Evolutionary conservation across 2,329 filamentous ascomycete genomes (phyloP), one percentile per base, ranked within the genome.

Genomic region (Ceratocystis eucalypticola): DNA sequence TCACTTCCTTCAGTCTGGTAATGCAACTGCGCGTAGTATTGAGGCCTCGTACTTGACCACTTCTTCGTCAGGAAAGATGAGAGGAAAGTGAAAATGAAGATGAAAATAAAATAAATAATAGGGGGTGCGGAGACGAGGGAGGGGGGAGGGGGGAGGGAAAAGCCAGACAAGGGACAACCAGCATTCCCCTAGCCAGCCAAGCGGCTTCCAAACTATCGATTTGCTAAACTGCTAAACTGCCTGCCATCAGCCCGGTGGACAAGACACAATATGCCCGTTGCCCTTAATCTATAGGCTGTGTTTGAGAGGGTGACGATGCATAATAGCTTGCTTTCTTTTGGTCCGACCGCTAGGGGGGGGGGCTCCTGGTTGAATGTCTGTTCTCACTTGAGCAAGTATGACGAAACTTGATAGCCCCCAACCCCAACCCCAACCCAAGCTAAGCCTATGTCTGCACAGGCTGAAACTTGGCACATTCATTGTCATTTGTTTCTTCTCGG

Each of bases 331-430:
- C 5, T 25, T 28, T 28, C 22, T 53, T 53, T 28, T 53, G 7
- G 48, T 53, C 48, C 5, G 48, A 28, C 20, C 20, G 15, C 48
- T 5, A 53, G 4, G 22, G 20, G 45, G 28, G 22, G 20, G 45
- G 15, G 7, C 37, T 3, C 12, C 17, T 45, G 17, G 37, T 65
- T 17, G 45, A 30, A 44, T 62, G 37, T 65, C 53, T 62, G 30
- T 67, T 61, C 66, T 53, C 45, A 45, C 44, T 30, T 10, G 22
- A 37, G 57, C 45, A 44, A 33, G 28, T 55, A 65, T 61, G 25
- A 64, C 30, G 22, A 45, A 6, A 44, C 25, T 46, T 17, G 25
- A 62, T 15, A 62, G 25, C 22, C 44, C 61, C 44, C 61, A 41
- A 41, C 33, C 59, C 28, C 28, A 30, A 33, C 44, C 61, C 25